Evolutionary conservation across 2,329 filamentous ascomycete genomes (phyloP).

Genomic region (Arachnomyces sp.): DNA sequence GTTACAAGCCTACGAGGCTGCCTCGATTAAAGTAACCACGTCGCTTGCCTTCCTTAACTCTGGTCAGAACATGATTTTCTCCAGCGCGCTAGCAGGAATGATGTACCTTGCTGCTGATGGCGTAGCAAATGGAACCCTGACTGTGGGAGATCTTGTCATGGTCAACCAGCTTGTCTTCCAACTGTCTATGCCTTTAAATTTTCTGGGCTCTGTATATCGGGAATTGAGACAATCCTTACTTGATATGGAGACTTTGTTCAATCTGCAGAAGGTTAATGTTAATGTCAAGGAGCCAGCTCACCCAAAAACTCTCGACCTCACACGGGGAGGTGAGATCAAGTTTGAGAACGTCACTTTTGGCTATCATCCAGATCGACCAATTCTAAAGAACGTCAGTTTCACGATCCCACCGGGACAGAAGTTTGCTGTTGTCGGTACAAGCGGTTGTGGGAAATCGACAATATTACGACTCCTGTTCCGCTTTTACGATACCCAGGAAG

Average conservation of each 20-base stretch:
- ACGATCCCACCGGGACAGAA: slow-evolving; percentile 95
- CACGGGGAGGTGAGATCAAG: slow-evolving; percentile 75
- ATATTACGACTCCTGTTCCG: slow-evolving; percentile 85
- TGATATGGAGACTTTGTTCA: slow-evolving; percentile 98
- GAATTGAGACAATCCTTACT: slow-evolving; percentile 89
- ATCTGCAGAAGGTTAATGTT: slow-evolving; percentile 92
- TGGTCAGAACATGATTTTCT: slow-evolving; percentile 96
- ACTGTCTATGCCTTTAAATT: slow-evolving; percentile 92
- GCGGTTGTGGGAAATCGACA: slow-evolving; percentile 93
- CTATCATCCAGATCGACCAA: slow-evolving; percentile 79
- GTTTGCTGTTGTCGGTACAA: slow-evolving; percentile 89
- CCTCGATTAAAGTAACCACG: slow-evolving; percentile 93
- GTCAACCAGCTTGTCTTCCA: slow-evolving; percentile 99
- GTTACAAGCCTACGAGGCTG: slow-evolving; percentile 77
- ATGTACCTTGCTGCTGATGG: slow-evolving; percentile 95
- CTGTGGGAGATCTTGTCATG: slow-evolving; percentile 95
- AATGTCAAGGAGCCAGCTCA: slow-evolving; percentile 69
- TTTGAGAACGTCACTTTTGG: slow-evolving; percentile 96
- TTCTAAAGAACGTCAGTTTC: slow-evolving; percentile 74
- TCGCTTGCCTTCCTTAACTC: slow-evolving; percentile 88
- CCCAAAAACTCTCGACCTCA: slow-evolving; percentile 65
- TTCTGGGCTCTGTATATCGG: slow-evolving; percentile 94
- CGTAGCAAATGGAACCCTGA: slow-evolving; percentile 71
- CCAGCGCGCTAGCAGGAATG: slow-evolving; percentile 85
- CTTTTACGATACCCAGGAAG: slow-evolving; percentile 81